These are phyloP conservation scores for Tubosaeta sp. DNA, from an alignment of 768 basidiomycete species.

Conservation along the genomic window DNA sequence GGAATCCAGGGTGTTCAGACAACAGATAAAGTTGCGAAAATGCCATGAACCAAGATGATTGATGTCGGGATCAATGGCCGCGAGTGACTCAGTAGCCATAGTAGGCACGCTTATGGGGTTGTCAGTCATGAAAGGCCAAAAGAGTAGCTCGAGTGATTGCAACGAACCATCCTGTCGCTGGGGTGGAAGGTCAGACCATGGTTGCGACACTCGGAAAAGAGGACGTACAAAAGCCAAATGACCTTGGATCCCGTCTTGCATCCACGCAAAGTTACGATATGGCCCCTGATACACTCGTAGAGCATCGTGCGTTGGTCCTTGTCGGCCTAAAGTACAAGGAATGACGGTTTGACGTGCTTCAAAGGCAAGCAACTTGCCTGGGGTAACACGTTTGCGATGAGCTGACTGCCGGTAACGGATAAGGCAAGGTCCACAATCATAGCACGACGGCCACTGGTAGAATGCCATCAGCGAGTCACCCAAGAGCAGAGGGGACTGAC, in stretches of 20 bases:
- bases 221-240: constrained; percentile 76
- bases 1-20: constrained; percentile 13
- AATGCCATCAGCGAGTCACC: constrained; percentile 15
- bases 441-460: constrained; percentile 61
- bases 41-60: constrained; percentile 27
- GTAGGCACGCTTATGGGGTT: constrained; percentile 48
- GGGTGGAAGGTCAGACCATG: constrained; percentile 2
- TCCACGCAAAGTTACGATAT: constrained; percentile 85
- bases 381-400: constrained; percentile 79
- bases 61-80: constrained; percentile 13
- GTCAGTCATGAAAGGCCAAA: constrained; percentile 13
- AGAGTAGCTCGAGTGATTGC: background rate
- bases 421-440: constrained; percentile 85
- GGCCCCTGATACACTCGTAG: constrained; percentile 82
- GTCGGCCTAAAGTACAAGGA: constrained; percentile 52
- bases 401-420: constrained; percentile 79
- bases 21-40: constrained; percentile 22
- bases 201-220: background rate
- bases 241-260: constrained; percentile 91
- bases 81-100: constrained; percentile 47
- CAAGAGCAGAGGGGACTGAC: constrained; percentile 33
- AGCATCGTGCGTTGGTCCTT: constrained; percentile 80
- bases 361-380: constrained; percentile 42
- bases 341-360: constrained; percentile 4
- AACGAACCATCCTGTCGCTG: constrained; percentile 56